These are phyloP conservation scores for Articulospora tetracladia DNA, from an alignment of 495 filamentous ascomycete species.

Conservation along the genomic window DNA sequence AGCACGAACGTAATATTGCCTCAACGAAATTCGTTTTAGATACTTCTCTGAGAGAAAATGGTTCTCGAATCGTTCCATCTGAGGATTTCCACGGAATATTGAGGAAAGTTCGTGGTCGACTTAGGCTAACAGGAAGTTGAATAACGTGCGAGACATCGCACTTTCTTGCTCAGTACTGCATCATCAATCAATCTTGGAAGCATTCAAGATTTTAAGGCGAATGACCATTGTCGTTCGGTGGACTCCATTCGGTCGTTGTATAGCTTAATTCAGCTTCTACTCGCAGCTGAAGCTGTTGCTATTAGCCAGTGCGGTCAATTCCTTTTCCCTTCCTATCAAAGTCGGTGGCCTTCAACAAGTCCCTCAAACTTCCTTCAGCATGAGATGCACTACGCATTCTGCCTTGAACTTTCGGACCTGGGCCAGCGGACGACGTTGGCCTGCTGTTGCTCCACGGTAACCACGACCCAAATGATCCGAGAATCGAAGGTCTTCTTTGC, in stretches of 20 bases:
- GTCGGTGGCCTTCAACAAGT: slow-evolving; percentile 22
- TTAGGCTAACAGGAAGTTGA: too few species aligned
- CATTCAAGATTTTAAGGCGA: too few species aligned
- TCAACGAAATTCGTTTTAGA: too few species aligned
- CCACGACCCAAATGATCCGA: slow-evolving; percentile 25
- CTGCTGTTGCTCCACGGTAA: slow-evolving; percentile 17
- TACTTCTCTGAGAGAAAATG: too few species aligned
- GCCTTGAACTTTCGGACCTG: background rate
- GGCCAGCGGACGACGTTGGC: background rate
- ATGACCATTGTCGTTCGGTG: background rate
- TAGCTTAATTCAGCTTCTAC: background rate
- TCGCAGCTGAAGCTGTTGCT: background rate
- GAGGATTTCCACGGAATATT: too few species aligned
- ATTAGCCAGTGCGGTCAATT: slow-evolving; percentile 20
- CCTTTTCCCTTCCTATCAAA: slow-evolving; percentile 25
- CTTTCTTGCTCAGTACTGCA: too few species aligned
- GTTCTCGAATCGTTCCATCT: too few species aligned
- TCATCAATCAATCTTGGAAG: too few species aligned
- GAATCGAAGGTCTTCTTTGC: slow-evolving; percentile 13
- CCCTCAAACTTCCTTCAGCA: slow-evolving; percentile 27
- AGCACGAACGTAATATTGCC: too few species aligned
- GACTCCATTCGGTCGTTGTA: background rate
- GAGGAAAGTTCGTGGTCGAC: too few species aligned
- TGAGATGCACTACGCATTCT: slow-evolving; percentile 21
- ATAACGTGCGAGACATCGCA: too few species aligned